phyloP scores from a whole-genome alignment of 1,284 basidiomycete genomes.

The Cryptococcus amylolentus region DNA sequence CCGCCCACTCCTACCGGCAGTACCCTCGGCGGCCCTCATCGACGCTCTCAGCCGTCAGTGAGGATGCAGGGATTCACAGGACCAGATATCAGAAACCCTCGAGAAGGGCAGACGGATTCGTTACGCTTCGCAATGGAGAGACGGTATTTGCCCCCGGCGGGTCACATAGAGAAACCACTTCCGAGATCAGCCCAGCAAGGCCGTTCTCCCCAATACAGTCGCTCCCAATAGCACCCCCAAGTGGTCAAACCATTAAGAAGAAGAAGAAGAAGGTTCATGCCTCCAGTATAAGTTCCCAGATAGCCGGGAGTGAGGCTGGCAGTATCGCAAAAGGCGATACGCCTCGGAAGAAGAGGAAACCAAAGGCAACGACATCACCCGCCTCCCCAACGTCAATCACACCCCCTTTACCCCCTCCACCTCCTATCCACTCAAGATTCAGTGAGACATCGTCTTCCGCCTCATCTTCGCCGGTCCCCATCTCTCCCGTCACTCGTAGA shows the following conservation, averaged over 20 bases:
- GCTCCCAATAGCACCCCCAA: no score
- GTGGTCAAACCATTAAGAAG: neutral
- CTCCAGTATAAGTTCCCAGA: neutral
- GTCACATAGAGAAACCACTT: neutral
- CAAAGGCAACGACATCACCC: conserved; percentile 7
- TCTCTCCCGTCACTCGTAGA: neutral
- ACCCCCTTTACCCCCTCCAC: conserved; percentile 3
- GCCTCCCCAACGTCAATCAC: neutral
- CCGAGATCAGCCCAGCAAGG: conserved; percentile 1
- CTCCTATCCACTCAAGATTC: conserved; percentile 9
- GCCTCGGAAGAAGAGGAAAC: conserved; percentile 25
- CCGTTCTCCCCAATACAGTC: no score
- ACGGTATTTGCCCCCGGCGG: conserved; percentile 8
- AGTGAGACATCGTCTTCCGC: conserved; percentile 26
- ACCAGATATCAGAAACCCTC: conserved; percentile 30
- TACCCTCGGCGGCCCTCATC: conserved; percentile 15
- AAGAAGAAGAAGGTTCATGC: conserved; percentile 1
- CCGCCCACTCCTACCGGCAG: neutral
- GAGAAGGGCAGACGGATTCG: conserved; percentile 18
- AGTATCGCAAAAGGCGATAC: neutral
- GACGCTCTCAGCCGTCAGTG: conserved; percentile 7
- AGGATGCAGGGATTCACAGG: conserved; percentile 1
- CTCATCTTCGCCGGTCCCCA: conserved; percentile 18
- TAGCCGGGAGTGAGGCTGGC: neutral
- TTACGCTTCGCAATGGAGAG: conserved; percentile 16